Base-by-base conservation (phyloP, 2,329 filamentous ascomycete species). In the Claviceps humidiphila region DNA sequence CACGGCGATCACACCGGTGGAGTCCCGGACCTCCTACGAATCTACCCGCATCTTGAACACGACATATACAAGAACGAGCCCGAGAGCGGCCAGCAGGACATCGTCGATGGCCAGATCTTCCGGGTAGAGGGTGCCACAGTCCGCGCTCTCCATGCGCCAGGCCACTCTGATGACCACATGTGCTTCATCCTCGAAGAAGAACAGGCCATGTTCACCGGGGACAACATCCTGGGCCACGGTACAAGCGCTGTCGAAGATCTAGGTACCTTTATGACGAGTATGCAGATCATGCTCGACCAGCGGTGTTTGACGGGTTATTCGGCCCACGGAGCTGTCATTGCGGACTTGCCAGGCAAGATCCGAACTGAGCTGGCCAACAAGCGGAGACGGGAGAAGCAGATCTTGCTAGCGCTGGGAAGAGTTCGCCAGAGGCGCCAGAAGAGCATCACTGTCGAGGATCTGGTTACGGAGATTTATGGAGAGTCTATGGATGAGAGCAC, bases 181-280 rank as follows among this genome's bases (percentile, higher is more conserved):
- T 78, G 62, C 8, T 67, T 86, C 17, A 63, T 85, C 1, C 75
- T 82, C 50, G 61, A 60, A 14, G 82, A 87, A 59, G 81, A 87
- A 58, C 73, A 80, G 55, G 80, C 82, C 16, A 74, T 88, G 63
- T 87, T 89, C 64, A 87, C 84, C 0, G 85, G 81, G 3, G 85
- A 89, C 65, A 88, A 87, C 59, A 81, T 88, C 5, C 72, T 89
- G 1, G 85, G 85, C 3, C 83, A 88, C 52, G 85, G 85, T 4
- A 87, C 83, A 3, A 80, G 80, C 6, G 85, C 87, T 0, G 88
- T 87, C 55, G 84, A 87, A 63, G 78, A 87, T 55, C 71, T 88
- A 3, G 69, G 68, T 0, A 64, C 68, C 0, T 89, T 87, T 61
- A 70, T 88, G 59, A 59, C 64, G 6, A 84, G 77, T 51, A 67